Base-by-base conservation (phyloP, 2,329 filamentous ascomycete species). In the Sarocladium kiliense region DNA sequence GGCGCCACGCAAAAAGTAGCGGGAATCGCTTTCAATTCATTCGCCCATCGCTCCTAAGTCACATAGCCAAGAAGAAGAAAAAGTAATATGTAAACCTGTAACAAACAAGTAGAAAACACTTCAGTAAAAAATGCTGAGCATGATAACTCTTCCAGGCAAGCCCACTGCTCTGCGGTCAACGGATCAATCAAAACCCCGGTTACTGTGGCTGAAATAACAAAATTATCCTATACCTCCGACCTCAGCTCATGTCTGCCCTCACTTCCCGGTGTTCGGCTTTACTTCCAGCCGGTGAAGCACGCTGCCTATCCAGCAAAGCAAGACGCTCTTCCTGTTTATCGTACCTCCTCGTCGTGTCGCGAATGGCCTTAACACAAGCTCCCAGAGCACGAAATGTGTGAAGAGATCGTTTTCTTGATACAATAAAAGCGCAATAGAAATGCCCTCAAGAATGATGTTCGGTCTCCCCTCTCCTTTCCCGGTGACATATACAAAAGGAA, bases 401-500 rank as follows among this genome's bases (percentile, higher is more conserved):
- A 32, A 12, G 12, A 32, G 30, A 39, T 39, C 36, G 16, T 39
- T 39, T n/a, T 21, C 41, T 25, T 44, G 16, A 16, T 44, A 44
- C 44, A 47, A 18, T 6, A 44, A 25, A 5, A 47, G 3, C 23
- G 3, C 16, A n/a, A 30, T 27, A 44, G 27, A 44, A 14, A 44
- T 23, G 39, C 18, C 39, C 18, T 44, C 19, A 7, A 27, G 27
- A 6, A 44, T 27, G n/a, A 27, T 21, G 12, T n/a, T 30, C n/a
- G 23, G 23, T 27, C 44, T 44, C 44, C 3, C 44, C 11, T 16
- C 44, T 18, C 23, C 44, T 4, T n/a, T 51, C 18, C 47, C 26
- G 47, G 16, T 36, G 27, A 25, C 34, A 51, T 51, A 23, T 51
- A 51, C 47, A 51, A 51, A 51, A 21, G 47, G 47, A 51, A 51